These are phyloP conservation scores for Lentinus brumalis DNA, from an alignment of 768 basidiomycete species.

Conservation along the genomic window DNA sequence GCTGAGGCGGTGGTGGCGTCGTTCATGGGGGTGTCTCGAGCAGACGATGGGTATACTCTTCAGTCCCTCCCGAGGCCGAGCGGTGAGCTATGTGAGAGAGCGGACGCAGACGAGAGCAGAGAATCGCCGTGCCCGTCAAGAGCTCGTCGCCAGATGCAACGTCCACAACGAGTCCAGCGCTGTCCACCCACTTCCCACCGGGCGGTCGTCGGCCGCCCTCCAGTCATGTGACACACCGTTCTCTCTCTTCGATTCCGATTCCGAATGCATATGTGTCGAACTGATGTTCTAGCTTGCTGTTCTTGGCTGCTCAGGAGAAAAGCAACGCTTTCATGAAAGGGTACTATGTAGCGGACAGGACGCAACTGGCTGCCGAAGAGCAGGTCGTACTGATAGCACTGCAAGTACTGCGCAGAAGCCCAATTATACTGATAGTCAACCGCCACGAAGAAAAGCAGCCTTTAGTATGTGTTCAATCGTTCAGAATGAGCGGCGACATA, in stretches of 20 bases:
- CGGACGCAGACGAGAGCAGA: slow-evolving; percentile 3
- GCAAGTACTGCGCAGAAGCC: too few relatives aligned
- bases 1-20: slow-evolving; percentile 7
- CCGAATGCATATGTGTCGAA: neutral
- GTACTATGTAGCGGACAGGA: too few relatives aligned
- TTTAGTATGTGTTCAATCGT: too few relatives aligned
- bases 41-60: slow-evolving; percentile 5
- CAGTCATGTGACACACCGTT: slow-evolving; percentile 14
- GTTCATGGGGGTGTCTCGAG: slow-evolving; percentile 17
- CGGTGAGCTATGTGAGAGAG: neutral
- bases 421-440: too few relatives aligned
- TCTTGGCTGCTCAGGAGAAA: too few relatives aligned
- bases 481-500: too few relatives aligned
- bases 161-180: neutral
- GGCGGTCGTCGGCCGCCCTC: slow-evolving; percentile 8
- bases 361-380: too few relatives aligned
- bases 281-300: too few relatives aligned
- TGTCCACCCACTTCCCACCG: neutral
- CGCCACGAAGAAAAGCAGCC: too few relatives aligned
- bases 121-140: neutral
- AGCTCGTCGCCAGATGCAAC: slow-evolving; percentile 16
- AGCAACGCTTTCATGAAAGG: too few relatives aligned
- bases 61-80: slow-evolving; percentile 1
- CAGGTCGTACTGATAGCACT: too few relatives aligned
- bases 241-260: neutral